Evolutionary conservation across 805 yeast genomes (phyloP), one percentile per base, ranked within the genome.

Genomic region (Candida sonorensis): DNA sequence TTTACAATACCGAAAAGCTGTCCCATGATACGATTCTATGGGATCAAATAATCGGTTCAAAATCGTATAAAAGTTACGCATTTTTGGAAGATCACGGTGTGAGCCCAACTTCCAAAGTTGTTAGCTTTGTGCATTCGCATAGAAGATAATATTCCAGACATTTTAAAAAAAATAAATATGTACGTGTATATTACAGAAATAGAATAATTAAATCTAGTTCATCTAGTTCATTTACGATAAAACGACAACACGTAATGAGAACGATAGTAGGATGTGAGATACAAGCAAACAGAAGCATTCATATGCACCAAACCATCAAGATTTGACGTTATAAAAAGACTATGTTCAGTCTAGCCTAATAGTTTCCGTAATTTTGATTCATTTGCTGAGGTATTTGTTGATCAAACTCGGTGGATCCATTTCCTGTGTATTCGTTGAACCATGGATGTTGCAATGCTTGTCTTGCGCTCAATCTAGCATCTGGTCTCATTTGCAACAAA

Each of bases 401-500:
- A 22, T 33, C 44, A 21, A 26, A 31, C 21, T 30, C 33, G 5
- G 37, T 28, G 6, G 20, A 9, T n/a, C 38, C 34, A 23, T 35
- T 44, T 2, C 48, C 50, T 16, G 75, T 66, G 37, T 72, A 78
- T 46, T 85, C 94, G 35, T 77, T 79, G 53, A 85, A 84, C 94
- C 94, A 77, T 9, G 85, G 82, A 51, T 81, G 80, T 40, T 73
- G 77, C 42, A 73, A 63, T 8, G 77, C 75, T 48, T 72, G 78
- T 50, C 79, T 62, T 4, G 79, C 77, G 34, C 75, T 71, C 22
- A 73, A 66, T 51, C 80, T 62, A 17, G 72, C 67, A 40, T 73
- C 80, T 7, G 80, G 80, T 48, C 77, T 61, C 77, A 73, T 72
- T 48, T 73, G 78, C 42, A 73, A 61, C 44, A 73, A 57, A 35